These are phyloP conservation scores for Echria macrotheca DNA, from an alignment of 495 filamentous ascomycete species.

Conservation along the genomic window DNA sequence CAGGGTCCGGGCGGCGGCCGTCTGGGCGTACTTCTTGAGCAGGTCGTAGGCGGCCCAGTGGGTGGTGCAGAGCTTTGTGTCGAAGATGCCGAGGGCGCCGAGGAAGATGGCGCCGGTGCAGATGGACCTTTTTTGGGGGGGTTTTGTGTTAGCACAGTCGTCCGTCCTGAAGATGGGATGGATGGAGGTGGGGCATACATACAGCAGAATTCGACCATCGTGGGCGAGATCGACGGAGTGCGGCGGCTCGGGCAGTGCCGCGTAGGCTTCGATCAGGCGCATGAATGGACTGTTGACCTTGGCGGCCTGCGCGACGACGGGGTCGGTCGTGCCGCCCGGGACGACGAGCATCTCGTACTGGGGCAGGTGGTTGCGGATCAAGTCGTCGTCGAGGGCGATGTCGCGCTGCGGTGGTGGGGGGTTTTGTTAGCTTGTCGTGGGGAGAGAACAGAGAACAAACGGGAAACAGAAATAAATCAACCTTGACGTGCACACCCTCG, in stretches of 20 bases:
- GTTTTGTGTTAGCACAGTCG: neutral
- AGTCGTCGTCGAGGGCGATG: conserved; percentile 4
- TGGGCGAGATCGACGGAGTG: no score
- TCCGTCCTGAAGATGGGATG: no score
- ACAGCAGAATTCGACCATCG: conserved; percentile 7
- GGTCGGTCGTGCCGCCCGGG: conserved; percentile 1
- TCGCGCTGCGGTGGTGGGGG: conserved; percentile 4
- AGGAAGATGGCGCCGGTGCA: conserved; percentile 13
- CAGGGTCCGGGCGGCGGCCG: neutral
- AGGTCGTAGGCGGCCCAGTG: conserved; percentile 5
- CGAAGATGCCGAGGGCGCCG: conserved; percentile 9
- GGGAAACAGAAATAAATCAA: neutral
- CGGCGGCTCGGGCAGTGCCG: no score
- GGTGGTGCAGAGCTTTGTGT: conserved; percentile 10
- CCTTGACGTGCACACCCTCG: conserved; percentile 11
- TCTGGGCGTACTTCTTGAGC: neutral
- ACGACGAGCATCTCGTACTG: conserved; percentile 10
- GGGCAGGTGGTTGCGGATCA: conserved; percentile 3
- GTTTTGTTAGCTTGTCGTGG: neutral
- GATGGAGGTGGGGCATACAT: no score
- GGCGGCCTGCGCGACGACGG: neutral
- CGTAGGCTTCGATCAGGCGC: neutral
- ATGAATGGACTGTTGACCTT: conserved; percentile 1
- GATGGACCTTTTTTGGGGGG: conserved; percentile 1
- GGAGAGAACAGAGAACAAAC: no score